These are phyloP conservation scores for Musa beccarii DNA, from an alignment of 176 grass and related monocot species.

Conservation along the genomic window DNA sequence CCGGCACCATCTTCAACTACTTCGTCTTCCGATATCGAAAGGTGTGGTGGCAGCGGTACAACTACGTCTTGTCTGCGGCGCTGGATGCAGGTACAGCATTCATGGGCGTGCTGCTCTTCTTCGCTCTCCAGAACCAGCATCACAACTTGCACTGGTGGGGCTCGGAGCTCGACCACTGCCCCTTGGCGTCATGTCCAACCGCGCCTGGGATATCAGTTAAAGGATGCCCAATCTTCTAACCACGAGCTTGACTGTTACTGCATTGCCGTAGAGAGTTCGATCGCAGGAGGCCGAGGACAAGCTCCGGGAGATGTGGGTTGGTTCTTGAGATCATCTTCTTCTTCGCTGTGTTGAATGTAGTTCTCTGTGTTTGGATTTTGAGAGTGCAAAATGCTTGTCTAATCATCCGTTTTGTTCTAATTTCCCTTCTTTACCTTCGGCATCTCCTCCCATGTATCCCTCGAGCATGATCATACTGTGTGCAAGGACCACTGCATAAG, in stretches of 20 bases:
- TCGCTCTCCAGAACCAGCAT: conserved; percentile 76
- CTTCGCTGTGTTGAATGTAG: too few species aligned
- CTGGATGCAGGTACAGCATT: conserved; percentile 91
- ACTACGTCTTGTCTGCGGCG: conserved; percentile 93
- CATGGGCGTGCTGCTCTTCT: conserved; percentile 98
- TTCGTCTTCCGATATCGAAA: conserved; percentile 91
- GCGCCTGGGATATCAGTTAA: conserved; percentile 66
- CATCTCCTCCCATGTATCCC: too few species aligned
- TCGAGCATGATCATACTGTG: too few species aligned
- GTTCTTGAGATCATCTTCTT: too few species aligned
- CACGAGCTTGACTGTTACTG: neutral
- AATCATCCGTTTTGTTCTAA: too few species aligned
- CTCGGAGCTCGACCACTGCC: conserved; percentile 83
- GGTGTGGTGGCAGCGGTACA: conserved; percentile 96
- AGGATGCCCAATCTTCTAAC: conserved; percentile 77
- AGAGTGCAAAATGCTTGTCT: too few species aligned
- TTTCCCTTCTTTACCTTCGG: too few species aligned
- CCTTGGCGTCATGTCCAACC: conserved; percentile 77
- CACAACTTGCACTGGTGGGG: conserved; percentile 89
- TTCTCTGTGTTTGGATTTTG: too few species aligned
- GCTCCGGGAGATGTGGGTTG: too few species aligned
- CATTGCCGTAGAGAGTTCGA: too few species aligned
- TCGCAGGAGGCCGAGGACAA: too few species aligned
- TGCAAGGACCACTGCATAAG: too few species aligned
- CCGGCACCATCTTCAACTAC: conserved; percentile 87